A percentile compares a stretch with the other conserved stretches of the same genome.
These are phyloP conservation scores for Calonectria honghensis DNA, from an alignment of 2,329 filamentous ascomycete species.

Conservation along the genomic window DNA sequence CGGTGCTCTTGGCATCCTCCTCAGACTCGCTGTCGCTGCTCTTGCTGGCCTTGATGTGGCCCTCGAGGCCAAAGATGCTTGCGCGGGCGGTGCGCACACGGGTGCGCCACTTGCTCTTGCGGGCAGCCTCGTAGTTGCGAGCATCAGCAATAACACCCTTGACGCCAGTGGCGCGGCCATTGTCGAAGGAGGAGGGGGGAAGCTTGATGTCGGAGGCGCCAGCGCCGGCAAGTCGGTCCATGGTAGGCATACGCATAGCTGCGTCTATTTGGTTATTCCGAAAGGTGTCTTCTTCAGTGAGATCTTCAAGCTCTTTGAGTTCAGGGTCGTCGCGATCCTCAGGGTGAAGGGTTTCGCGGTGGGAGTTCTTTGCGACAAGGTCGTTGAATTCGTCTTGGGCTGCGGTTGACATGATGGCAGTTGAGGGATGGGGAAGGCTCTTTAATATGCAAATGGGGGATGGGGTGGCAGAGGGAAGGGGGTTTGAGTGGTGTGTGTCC, in stretches of 20 bases:
- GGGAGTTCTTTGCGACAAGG: constrained; percentile 75
- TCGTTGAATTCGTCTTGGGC: constrained; percentile 81
- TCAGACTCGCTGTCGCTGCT: constrained; percentile 68
- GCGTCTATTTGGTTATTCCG: constrained; percentile 75
- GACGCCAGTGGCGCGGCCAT: constrained; percentile 84
- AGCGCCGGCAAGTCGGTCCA: constrained; percentile 62
- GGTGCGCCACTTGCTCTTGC: constrained; percentile 72
- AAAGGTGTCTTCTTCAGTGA: constrained; percentile 74
- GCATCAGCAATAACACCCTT: constrained; percentile 93
- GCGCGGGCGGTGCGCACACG: constrained; percentile 71
- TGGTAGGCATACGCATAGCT: constrained; percentile 78
- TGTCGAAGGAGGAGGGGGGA: constrained; percentile 78
- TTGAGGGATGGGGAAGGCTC: constrained; percentile 39
- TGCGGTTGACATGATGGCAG: constrained; percentile 72
- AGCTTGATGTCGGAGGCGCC: constrained; percentile 73
- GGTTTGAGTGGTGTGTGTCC: constrained; percentile 32
- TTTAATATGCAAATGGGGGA: constrained; percentile 53
- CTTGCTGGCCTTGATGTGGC: constrained; percentile 50
- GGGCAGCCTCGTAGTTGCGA: constrained; percentile 82
- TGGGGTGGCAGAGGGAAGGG: constrained; percentile 38
- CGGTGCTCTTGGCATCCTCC: constrained; percentile 65
- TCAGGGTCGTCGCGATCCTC: constrained; percentile 74
- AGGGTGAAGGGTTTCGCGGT: constrained; percentile 69
- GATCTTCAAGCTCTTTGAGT: constrained; percentile 70
- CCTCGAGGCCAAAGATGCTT: constrained; percentile 72